These are phyloP conservation scores for Bretschneidera sinensis DNA, from an alignment of 345 rosid species.

Conservation along the genomic window DNA sequence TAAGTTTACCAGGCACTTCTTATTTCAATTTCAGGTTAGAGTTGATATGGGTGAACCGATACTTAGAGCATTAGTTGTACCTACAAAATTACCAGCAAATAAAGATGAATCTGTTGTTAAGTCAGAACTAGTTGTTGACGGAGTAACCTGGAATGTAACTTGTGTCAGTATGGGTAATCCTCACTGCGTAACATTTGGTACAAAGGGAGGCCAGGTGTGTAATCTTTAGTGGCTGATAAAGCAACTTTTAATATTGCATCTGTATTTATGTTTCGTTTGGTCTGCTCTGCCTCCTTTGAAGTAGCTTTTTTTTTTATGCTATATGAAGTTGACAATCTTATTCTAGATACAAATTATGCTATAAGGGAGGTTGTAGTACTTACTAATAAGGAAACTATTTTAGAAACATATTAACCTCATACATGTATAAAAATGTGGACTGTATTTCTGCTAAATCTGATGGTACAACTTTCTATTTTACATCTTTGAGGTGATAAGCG, in stretches of 20 bases:
- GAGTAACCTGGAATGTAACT: constrained; percentile 84
- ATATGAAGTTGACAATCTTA: too few relatives aligned
- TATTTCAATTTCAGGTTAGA: constrained; percentile 53
- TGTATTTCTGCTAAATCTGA: too few relatives aligned
- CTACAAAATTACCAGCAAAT: constrained; percentile 67
- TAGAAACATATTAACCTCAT: too few relatives aligned
- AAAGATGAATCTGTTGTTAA: constrained; percentile 56
- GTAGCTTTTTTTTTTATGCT: too few relatives aligned
- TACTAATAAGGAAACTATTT: too few relatives aligned
- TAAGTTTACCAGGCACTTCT: constrained; percentile 7
- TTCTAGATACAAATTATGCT: too few relatives aligned
- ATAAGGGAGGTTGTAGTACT: too few relatives aligned
- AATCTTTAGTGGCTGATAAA: constrained; percentile 10
- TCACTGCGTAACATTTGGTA: constrained; percentile 81
- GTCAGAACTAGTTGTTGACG: constrained; percentile 66
- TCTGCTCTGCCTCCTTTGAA: too few relatives aligned
- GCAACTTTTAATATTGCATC: background rate
- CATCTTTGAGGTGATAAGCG: too few relatives aligned
- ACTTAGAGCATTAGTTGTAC: constrained; percentile 77
- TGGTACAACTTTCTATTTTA: too few relatives aligned
- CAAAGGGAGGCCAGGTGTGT: constrained; percentile 57
- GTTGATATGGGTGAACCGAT: constrained; percentile 96
- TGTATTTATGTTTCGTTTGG: background rate
- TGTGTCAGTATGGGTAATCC: constrained; percentile 99
- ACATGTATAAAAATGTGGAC: too few relatives aligned